phyloP scores from a whole-genome alignment of 345 rosid species.

The Sonneratia caseolaris region DNA sequence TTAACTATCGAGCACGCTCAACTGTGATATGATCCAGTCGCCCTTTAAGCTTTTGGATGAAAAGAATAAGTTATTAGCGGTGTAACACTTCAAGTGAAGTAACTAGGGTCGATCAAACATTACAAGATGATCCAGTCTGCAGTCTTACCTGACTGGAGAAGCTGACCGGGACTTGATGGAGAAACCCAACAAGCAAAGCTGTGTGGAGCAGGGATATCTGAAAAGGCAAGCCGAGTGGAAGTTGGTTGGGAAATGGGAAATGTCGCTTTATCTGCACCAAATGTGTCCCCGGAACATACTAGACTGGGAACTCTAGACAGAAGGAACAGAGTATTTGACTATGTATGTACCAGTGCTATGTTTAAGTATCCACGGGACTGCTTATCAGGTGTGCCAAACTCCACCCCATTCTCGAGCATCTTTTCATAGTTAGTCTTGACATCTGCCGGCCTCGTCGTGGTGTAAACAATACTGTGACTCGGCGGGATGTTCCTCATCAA shows the following conservation, averaged over 20 bases:
- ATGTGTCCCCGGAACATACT: no score
- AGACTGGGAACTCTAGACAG: background rate
- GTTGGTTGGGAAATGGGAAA: background rate
- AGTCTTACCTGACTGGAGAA: slow-evolving; percentile 28
- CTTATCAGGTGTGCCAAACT: slow-evolving; percentile 86
- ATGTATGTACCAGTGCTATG: slow-evolving; percentile 34
- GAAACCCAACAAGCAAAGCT: slow-evolving; percentile 74
- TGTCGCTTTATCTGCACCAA: background rate
- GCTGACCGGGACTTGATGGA: slow-evolving; percentile 63
- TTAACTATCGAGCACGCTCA: background rate
- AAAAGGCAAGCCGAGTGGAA: slow-evolving; percentile 14
- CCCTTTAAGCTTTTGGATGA: no score
- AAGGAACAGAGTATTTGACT: background rate
- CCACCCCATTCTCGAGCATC: slow-evolving; percentile 85
- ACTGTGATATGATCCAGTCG: no score
- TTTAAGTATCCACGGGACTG: slow-evolving; percentile 71
- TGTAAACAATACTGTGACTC: slow-evolving; percentile 55
- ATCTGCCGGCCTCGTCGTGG: slow-evolving; percentile 71
- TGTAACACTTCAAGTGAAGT: no score
- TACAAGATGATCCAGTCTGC: background rate
- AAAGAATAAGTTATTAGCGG: no score
- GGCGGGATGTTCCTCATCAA: slow-evolving; percentile 50
- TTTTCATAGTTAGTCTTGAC: slow-evolving; percentile 88
- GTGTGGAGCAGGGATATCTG: slow-evolving; percentile 77
- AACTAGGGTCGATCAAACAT: no score